phyloP scores from a whole-genome alignment of 2,329 filamentous ascomycete genomes.

The Diaporthe sp. region DNA sequence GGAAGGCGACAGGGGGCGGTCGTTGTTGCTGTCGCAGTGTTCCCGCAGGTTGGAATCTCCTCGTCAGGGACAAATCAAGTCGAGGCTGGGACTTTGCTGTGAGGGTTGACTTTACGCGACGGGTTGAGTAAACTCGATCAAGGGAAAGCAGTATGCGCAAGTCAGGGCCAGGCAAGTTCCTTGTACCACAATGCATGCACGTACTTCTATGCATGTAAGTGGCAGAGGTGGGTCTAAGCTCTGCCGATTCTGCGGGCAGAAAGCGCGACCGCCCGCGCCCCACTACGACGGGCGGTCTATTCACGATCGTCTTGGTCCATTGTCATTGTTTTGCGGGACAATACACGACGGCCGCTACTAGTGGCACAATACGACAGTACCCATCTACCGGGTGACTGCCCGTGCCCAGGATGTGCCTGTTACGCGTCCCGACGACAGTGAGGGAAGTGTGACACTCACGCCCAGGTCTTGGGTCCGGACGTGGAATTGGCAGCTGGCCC shows the following conservation, averaged over 20 bases:
- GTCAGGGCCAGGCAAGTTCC: slow-evolving; percentile 31
- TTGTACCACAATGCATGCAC: slow-evolving; percentile 6
- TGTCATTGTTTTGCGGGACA: slow-evolving; percentile 13
- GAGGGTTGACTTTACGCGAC: slow-evolving; percentile 22
- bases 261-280: slow-evolving; percentile 35
- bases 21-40: not conserved
- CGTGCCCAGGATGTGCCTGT: slow-evolving; percentile 1
- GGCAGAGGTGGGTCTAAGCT: slow-evolving; percentile 19
- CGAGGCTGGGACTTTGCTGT: not conserved
- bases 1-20: not conserved
- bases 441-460: not conserved
- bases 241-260: slow-evolving; percentile 38
- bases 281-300: slow-evolving; percentile 15
- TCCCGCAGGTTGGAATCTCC: not conserved
- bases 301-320: not conserved
- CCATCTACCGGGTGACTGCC: slow-evolving; percentile 28
- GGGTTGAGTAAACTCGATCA: slow-evolving; percentile 22
- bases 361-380: slow-evolving; percentile 18
- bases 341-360: not conserved
- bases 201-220: slow-evolving; percentile 1
- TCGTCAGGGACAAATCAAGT: not conserved
- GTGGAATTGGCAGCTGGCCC: not conserved
- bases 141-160: slow-evolving; percentile 8
- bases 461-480: not conserved
- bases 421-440: not conserved